Evolutionary conservation across 345 rosid genomes (phyloP).

Genomic region (Populus tremula): DNA sequence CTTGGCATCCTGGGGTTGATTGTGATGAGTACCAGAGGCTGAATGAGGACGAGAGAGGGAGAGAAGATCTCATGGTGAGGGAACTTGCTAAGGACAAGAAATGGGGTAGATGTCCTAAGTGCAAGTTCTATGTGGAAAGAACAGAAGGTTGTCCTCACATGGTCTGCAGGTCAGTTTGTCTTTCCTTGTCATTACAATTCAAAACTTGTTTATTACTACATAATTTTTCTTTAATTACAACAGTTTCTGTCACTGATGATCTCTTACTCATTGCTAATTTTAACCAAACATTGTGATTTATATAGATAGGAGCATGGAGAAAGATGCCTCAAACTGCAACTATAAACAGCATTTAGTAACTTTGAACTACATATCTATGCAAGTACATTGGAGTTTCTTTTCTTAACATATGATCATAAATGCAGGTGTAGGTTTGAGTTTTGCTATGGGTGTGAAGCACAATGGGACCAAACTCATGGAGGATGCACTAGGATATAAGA

Average conservation of each 20-base stretch:
- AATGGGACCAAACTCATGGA: slow-evolving; percentile 31
- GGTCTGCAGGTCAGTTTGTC: slow-evolving; percentile 20
- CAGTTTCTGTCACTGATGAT: neutral
- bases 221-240: too few relatives aligned
- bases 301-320: neutral
- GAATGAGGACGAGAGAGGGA: slow-evolving; percentile 23
- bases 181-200: too few relatives aligned
- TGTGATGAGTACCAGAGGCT: slow-evolving; percentile 19
- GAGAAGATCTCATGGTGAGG: slow-evolving; percentile 18
- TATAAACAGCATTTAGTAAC: neutral
- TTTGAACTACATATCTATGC: neutral
- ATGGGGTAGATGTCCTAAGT: slow-evolving; percentile 23
- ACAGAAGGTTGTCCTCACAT: slow-evolving; percentile 29
- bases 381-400: neutral
- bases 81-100: slow-evolving; percentile 18
- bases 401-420: neutral
- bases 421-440: slow-evolving; percentile 46
- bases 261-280: neutral
- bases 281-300: too few relatives aligned
- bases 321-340: neutral
- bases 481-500: slow-evolving; percentile 26
- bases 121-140: slow-evolving; percentile 29
- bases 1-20: slow-evolving; percentile 20
- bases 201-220: too few relatives aligned
- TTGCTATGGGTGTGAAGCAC: slow-evolving; percentile 43